These are phyloP conservation scores for Isabelozyma gotoi DNA, from an alignment of 805 yeast species.

Conservation along the genomic window DNA sequence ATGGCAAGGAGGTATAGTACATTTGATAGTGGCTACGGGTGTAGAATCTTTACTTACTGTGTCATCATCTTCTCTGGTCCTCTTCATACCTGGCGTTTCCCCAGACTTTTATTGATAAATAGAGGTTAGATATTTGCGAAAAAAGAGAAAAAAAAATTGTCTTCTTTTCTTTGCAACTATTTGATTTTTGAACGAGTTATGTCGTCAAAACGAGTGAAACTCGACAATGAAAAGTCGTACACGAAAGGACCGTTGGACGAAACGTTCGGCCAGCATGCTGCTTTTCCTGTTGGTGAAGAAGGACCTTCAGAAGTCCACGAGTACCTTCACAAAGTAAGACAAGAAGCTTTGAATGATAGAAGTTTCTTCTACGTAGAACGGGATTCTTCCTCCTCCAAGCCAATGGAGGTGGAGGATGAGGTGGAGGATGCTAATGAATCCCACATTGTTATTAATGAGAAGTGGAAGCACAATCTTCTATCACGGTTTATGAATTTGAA, in stretches of 20 bases:
- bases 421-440: too few species aligned
- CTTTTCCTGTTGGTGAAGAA: conserved; percentile 17
- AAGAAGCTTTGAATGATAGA: conserved; percentile 28
- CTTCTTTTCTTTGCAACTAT: not conserved
- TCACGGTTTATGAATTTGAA: conserved; percentile 1
- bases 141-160: not conserved
- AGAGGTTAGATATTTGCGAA: too few species aligned
- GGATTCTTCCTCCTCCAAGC: not conserved
- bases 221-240: not conserved
- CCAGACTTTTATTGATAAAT: too few species aligned
- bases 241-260: conserved; percentile 22
- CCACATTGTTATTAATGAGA: not conserved
- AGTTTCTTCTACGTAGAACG: not conserved
- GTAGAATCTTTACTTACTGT: too few species aligned
- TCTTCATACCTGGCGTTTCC: not conserved
- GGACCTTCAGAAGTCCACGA: conserved; percentile 14
- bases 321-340: conserved; percentile 28
- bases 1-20: not conserved
- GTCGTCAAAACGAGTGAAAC: too few species aligned
- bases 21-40: too few species aligned
- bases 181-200: too few species aligned
- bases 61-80: not conserved
- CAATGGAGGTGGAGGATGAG: too few species aligned
- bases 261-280: conserved; percentile 30
- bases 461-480: conserved; percentile 2